Evolutionary conservation across 2,329 filamentous ascomycete genomes (phyloP), one percentile per base, ranked within the genome.

Genomic region (Diaporthe citri): DNA sequence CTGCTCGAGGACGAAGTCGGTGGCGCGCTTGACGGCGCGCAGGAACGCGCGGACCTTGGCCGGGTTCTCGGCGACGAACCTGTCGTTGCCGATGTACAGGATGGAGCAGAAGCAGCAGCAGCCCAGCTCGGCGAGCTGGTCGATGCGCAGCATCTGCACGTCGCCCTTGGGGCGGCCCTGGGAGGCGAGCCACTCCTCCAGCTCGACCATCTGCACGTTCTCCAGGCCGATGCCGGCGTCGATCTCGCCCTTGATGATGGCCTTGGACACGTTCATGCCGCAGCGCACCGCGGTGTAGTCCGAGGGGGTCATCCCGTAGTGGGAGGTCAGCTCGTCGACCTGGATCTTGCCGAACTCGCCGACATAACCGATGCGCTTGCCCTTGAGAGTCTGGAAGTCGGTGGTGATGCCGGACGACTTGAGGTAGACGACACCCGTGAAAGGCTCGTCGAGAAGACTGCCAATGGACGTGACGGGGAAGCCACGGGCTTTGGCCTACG

Each of bases 21-120:
- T 95, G 3, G 93, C 93, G 55, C 87, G 88, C 87, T 95, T 95
- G 81, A 94, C 91, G 39, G 93, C 93, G 60, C 88, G 89, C 85
- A 95, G 87, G 84, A 95, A 95, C 57, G 90, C 89, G 74, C 84
- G 84, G 4, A 94, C 90, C 81, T 92, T 91, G 1, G 91, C 91
- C 0, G 91, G 90, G 84, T 94, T 90, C 75, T 89, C 85, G n/a
- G 86, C 82, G 59, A 95, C 83, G 84, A 95, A 95, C 12, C 80
- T 80, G 79, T 95, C 93, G 83, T 95, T 95, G 79, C 91, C 93
- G 77, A 95, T 95, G 87, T 95, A 95, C 55, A 95, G 87, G 82
- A 95, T 94, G 39, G 91, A 91, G 84, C 93, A 95, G 90, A 95
- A 95, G 88, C 93, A 95, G 89, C 93, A 95, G 86, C 93, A 95